Evolutionary conservation across 164 flowering plant genomes (phyloP), one percentile per base, ranked within the genome.

Genomic region (Vitis labrusca): DNA sequence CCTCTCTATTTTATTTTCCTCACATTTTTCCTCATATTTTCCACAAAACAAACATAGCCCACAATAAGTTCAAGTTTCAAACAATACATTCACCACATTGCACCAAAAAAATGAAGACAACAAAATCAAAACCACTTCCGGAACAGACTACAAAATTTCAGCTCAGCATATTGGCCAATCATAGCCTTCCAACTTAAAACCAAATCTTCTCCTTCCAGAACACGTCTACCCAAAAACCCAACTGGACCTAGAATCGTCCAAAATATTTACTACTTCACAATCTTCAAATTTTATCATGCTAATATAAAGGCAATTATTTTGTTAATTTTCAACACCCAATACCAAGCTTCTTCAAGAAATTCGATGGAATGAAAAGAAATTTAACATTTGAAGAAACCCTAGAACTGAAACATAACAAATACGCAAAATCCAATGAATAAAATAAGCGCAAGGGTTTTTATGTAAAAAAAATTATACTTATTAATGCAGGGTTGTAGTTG

Each of bases 401-500:
- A 19, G 11, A 56, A 10, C 15, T 12, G 15, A 2, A 69, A 14
- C 57, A 37, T 15, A 9, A 61, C 30, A n/a, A 48, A 37, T 37
- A 37, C 44, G 44, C 11, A 23, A 50, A 51, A 17, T 8, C 19
- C 15, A 23, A 59, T 11, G 5, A 59, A 29, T 23, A 10, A 3
- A 3, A 37, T 37, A 12, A 37, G 23, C 13, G 1, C 19, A 3
- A 37, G 50, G 17, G 50, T 32, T 32, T 44, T 29, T 53, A 53
- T 14, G n/a, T 13, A 3, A 8, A 9, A 30, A 5, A 60, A 27
- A 11, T 1, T 61, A 17, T 79, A 81, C 84, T 84, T 61, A 77
- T 76, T 44, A 80, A 15, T 32, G 93, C 78, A 16, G 97, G 98
- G 58, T 93, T 93, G 79, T 88, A 89, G 55, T 65, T 60, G 23